A percentile compares a stretch with the other conserved stretches of the same genome.
Evolutionary conservation across 192 early-diverging fungal genomes (phyloP).

Genomic region (Backusella tarrabulga): DNA sequence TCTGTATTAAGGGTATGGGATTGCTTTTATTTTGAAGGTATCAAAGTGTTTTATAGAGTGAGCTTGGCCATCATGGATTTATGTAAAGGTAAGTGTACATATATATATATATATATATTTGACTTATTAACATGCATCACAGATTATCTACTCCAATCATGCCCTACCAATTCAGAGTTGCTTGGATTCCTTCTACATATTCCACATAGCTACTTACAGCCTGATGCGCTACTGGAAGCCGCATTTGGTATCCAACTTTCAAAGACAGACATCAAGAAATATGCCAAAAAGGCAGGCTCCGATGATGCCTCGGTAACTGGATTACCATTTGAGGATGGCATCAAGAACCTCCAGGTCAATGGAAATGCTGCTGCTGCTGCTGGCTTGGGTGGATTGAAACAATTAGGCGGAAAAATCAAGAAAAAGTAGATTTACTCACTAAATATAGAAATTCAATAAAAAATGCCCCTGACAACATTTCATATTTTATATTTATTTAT

Average conservation of each 20-base stretch:
- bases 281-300: constrained; percentile 35
- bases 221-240: constrained; percentile 65
- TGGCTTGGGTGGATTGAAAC: background rate
- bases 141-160: constrained; percentile 68
- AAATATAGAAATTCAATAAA: background rate
- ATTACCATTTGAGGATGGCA: constrained; percentile 30
- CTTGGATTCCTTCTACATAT: constrained; percentile 79
- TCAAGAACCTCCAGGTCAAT: constrained; percentile 34
- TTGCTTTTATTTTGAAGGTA: constrained; percentile 82
- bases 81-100: constrained; percentile 39
- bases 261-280: constrained; percentile 48
- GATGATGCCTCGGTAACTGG: constrained; percentile 21
- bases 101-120: background rate
- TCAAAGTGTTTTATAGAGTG: constrained; percentile 82
- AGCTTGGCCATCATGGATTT: constrained; percentile 71
- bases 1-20: constrained; percentile 91
- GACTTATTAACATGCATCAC: background rate
- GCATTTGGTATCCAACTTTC: constrained; percentile 71
- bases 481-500: background rate
- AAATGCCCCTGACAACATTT: background rate
- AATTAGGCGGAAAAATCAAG: background rate
- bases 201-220: constrained; percentile 60
- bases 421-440: background rate
- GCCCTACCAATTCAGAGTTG: constrained; percentile 74
- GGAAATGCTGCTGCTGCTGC: background rate